These are phyloP conservation scores for Oryza meridionalis DNA, from an alignment of 176 grass and related monocot genomes.

Conservation along the genomic window DNA sequence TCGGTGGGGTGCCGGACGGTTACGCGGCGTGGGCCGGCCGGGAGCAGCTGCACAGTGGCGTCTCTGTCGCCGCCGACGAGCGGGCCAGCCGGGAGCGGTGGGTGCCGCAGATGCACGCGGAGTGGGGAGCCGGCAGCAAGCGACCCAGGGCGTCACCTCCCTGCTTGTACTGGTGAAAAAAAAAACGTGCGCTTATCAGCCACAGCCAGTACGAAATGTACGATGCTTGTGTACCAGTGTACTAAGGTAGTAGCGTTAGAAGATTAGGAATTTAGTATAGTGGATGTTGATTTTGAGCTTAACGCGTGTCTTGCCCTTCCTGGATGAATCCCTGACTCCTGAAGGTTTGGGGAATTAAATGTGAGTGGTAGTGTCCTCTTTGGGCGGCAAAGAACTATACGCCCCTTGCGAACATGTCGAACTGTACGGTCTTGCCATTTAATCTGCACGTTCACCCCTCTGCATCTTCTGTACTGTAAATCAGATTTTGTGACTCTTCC, in stretches of 20 bases:
- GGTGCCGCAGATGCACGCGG: slow-evolving; percentile 67
- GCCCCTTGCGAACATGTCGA: not conserved
- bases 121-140: slow-evolving; percentile 44
- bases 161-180: slow-evolving; percentile 53
- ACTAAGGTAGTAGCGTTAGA: not conserved
- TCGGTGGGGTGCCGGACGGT: slow-evolving; percentile 34
- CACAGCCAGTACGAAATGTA: not conserved
- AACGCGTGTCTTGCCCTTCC: not conserved
- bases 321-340: not conserved
- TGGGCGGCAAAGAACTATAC: not conserved
- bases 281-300: not conserved
- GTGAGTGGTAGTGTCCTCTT: not conserved
- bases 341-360: not conserved
- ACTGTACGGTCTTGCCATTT: not conserved
- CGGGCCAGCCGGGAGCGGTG: slow-evolving; percentile 38
- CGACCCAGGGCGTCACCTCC: slow-evolving; percentile 48
- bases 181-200: slow-evolving; percentile 1
- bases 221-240: not conserved
- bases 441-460: not conserved
- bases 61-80: slow-evolving; percentile 35
- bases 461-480: not conserved
- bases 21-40: slow-evolving; percentile 39
- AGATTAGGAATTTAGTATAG: not conserved
- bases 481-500: not conserved
- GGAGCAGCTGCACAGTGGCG: slow-evolving; percentile 33